These are phyloP conservation scores for Phanerochaete sordida DNA, from an alignment of 768 basidiomycete species.

Conservation along the genomic window DNA sequence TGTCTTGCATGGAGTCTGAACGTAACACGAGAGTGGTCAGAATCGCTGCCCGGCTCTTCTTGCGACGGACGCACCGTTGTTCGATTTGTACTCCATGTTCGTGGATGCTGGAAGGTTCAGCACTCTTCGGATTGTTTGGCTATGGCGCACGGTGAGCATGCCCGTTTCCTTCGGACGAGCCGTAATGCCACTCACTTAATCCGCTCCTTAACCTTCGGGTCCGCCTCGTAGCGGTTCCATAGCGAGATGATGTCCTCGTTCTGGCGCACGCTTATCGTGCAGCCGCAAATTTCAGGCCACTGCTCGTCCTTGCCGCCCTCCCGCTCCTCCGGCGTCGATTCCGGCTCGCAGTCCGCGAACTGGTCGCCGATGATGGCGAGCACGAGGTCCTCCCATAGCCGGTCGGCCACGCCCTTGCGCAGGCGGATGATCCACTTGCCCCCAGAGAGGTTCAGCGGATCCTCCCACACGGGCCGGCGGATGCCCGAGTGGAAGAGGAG, in stretches of 20 bases:
- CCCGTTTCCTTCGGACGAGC: neutral
- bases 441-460: conserved; percentile 80
- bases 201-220: conserved; percentile 71
- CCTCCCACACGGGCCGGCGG: conserved; percentile 93
- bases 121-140: conserved; percentile 76
- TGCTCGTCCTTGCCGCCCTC: conserved; percentile 41
- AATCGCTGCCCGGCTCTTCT: neutral
- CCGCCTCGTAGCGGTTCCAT: conserved; percentile 86
- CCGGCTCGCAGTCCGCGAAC: conserved; percentile 66
- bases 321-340: conserved; percentile 36
- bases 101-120: conserved; percentile 75
- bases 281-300: conserved; percentile 88
- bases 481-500: conserved; percentile 86
- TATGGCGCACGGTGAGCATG: conserved; percentile 25
- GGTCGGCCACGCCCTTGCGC: conserved; percentile 85
- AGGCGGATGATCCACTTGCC: conserved; percentile 97
- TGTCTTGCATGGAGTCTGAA: conserved; percentile 85
- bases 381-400: conserved; percentile 88
- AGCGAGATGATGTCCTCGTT: conserved; percentile 92
- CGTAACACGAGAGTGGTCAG: neutral
- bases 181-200: conserved; percentile 52
- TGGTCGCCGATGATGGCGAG: conserved; percentile 88
- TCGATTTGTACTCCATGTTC: conserved; percentile 93
- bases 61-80: conserved; percentile 57
- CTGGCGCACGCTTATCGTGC: conserved; percentile 90